phyloP scores from a whole-genome alignment of 2,329 filamentous ascomycete genomes.

The Domatiomyces catenatus region DNA sequence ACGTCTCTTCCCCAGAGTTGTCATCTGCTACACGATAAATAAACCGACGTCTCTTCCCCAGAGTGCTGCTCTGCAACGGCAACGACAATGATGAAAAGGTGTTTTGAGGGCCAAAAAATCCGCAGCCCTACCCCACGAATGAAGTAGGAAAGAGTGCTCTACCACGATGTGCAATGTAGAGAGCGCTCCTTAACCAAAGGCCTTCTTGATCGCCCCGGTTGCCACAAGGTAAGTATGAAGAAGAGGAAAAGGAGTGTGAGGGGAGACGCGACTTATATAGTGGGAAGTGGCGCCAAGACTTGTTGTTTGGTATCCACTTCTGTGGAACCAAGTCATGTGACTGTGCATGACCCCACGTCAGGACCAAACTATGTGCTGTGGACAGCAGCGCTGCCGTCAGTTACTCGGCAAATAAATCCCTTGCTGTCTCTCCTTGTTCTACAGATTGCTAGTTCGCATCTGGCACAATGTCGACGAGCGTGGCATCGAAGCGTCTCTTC shows the following conservation, averaged over 20 bases:
- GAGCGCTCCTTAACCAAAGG: neutral
- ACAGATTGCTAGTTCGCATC: neutral
- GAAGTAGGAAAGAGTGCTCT: neutral
- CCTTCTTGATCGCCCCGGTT: conserved; percentile 1
- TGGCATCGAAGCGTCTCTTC: conserved; percentile 64
- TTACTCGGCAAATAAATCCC: neutral
- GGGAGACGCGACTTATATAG: neutral
- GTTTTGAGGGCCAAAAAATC: conserved; percentile 2
- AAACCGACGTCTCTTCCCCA: neutral
- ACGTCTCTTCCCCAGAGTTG: too few species aligned
- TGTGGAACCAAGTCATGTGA: neutral
- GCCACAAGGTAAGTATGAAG: conserved; percentile 3
- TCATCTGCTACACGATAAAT: too few species aligned
- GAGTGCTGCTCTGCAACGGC: neutral
- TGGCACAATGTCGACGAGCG: conserved; percentile 30
- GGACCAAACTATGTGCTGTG: neutral
- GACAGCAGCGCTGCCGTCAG: too few species aligned
- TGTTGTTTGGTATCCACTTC: neutral
- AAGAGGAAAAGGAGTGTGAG: neutral
- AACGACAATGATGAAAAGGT: conserved; percentile 2
- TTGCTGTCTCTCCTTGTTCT: neutral
- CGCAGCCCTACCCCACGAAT: neutral
- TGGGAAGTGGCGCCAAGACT: neutral
- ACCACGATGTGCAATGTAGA: conserved; percentile 3
- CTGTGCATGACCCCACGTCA: neutral